Evolutionary conservation across 345 rosid genomes (phyloP), one percentile per base, ranked within the genome.

Genomic region (Dimocarpus longan): DNA sequence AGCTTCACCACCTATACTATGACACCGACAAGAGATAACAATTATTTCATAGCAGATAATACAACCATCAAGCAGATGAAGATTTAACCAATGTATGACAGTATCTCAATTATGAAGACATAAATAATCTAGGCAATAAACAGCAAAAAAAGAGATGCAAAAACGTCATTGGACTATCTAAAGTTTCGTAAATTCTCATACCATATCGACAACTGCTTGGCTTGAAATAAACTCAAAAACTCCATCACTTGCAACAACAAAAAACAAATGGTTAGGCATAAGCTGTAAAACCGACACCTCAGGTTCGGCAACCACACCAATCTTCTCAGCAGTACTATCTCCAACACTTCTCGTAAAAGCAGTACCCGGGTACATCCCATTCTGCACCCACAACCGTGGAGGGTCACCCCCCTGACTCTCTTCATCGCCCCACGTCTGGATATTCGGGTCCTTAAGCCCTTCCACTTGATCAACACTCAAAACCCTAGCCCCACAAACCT

Each of bases 301-400:
- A 10, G 98, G 98, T 57, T 80, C 94, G 28, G 99, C 90, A 78
- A 88, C 80, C 59, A 93, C 98, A 72, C 98, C 99, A 15, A 96
- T 96, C 15, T 77, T 88, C 88, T 96, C 98, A 21, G 99, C 98
- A 59, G 89, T 88, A 69, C 79, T 76, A 82, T 96, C 99, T 68
- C 98, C 99, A 22, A 96, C 87, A 78, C 99, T 96, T 77, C 98
- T 90, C 0, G 99, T 89, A 80, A 96, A 96, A 5, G 99, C 99
- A 0, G 99, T 96, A 60, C 99, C 99, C 0, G 99, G 99, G 65
- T 90, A 94, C 94, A 89, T 91, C 19, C 91, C 99, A 56, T 96
- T 88, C 78, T 88, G 97, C 66, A 93, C 91, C 98, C 98, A 93
- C 85, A 96, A 84, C 85, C 99, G 94, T 0, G 99, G 99, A 68